Conservation (phyloP, 805 yeast species). For the Starmerella ratchasimensis region DNA sequence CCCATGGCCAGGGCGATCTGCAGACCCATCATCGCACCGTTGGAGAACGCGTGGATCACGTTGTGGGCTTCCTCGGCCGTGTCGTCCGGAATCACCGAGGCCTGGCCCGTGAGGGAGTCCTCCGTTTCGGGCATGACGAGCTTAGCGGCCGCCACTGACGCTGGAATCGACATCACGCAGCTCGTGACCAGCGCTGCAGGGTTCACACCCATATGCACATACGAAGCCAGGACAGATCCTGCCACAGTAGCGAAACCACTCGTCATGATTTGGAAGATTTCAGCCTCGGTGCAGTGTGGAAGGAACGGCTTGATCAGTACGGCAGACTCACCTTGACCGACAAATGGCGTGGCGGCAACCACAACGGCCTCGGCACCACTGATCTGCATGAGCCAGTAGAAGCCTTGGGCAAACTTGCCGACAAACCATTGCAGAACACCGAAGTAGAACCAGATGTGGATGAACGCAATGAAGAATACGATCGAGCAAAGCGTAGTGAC, state of each 20-base stretch:
- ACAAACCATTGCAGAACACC: constrained; percentile 50
- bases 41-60: constrained; percentile 43
- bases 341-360: constrained; percentile 53
- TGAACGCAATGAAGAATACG: constrained; percentile 48
- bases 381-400: constrained; percentile 45
- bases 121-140: constrained; percentile 48
- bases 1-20: constrained; percentile 43
- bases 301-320: constrained; percentile 45
- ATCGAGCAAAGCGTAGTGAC: constrained; percentile 50
- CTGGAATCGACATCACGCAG: constrained; percentile 58
- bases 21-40: constrained; percentile 47
- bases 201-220: constrained; percentile 48
- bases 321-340: constrained; percentile 55
- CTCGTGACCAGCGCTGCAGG: constrained; percentile 51
- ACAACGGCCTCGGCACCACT: constrained; percentile 55
- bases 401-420: constrained; percentile 41
- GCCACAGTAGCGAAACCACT: constrained; percentile 54
- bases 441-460: constrained; percentile 46
- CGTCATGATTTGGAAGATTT: constrained; percentile 47
- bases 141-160: constrained; percentile 46
- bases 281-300: constrained; percentile 46
- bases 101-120: constrained; percentile 38
- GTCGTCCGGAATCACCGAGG: constrained; percentile 35
- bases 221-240: constrained; percentile 49
- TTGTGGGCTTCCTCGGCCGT: constrained; percentile 33